These are phyloP conservation scores for Cymodocea nodosa DNA, from an alignment of 116 monocot genomes.

Conservation along the genomic window DNA sequence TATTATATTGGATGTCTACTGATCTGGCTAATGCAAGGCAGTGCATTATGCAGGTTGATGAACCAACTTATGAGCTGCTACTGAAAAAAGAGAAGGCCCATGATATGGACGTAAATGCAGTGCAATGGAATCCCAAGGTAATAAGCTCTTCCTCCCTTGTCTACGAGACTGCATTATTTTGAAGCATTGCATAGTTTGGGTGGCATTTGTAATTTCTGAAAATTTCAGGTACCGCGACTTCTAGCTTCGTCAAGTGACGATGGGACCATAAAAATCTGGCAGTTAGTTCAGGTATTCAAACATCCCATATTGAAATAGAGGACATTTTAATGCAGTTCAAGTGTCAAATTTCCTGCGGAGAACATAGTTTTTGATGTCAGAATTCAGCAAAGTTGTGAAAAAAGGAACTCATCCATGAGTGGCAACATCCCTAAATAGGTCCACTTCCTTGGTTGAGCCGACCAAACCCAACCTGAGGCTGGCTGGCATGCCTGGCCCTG, in stretches of 20 bases:
- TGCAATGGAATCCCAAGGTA: slow-evolving; percentile 77
- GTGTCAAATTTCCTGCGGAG: neutral
- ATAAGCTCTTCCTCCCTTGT: slow-evolving; percentile 3
- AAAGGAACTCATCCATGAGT: too few species aligned
- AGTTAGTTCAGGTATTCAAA: slow-evolving; percentile 19
- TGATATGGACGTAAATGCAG: slow-evolving; percentile 87
- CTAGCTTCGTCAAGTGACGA: slow-evolving; percentile 82
- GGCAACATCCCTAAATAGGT: too few species aligned
- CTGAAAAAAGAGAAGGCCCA: slow-evolving; percentile 90
- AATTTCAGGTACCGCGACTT: slow-evolving; percentile 43
- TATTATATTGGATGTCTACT: neutral
- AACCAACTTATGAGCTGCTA: slow-evolving; percentile 41
- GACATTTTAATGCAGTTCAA: too few species aligned
- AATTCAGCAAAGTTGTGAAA: too few species aligned
- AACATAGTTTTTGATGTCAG: neutral
- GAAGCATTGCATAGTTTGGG: too few species aligned
- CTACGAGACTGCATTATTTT: neutral
- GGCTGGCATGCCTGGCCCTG: too few species aligned
- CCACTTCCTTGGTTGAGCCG: too few species aligned
- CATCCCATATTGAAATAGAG: neutral
- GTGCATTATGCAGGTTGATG: slow-evolving; percentile 37
- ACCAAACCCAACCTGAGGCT: too few species aligned
- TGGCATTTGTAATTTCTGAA: neutral
- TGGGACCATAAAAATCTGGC: slow-evolving; percentile 78
- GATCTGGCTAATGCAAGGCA: neutral